Evolutionary conservation across 2,329 filamentous ascomycete species (phyloP), one percentile per base, ranked within the genome.

Genomic region (Cercospora sp.): DNA sequence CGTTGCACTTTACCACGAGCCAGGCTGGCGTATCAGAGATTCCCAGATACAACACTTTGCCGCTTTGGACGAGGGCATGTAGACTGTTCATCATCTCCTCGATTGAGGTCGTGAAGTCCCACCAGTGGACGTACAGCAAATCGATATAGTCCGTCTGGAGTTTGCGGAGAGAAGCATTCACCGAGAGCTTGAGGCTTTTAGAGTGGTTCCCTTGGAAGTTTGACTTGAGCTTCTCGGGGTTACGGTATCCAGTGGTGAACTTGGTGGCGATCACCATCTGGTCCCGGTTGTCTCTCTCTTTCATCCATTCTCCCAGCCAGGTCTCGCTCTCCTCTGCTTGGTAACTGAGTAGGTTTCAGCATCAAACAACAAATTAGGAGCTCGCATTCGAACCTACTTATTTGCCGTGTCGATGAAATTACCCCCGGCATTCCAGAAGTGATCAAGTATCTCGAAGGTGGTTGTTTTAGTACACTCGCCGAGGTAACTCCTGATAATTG

Each of bases 131-230:
- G 59, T 71, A 71, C 9, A 77, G 70, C 28, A 90, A 74, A 74
- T 93, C 90, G 67, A 92, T 88, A 75, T 92, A 92, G 61, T 86
- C 82, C 0, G 89, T 91, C 78, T 89, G 84, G 58, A 89, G 82
- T 78, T 88, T 90, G 51, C 76, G 72, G 51, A 79, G 61, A n/a
- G 69, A 73, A 34, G 69, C 72, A 18, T 71, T 67, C 9, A 78
- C 62, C 82, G 68, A 88, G 81, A 80, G 86, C 40, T 84, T 82
- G 53, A 91, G 75, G 67, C 84, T 87, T 79, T 91, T 91, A 57
- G 85, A 80, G 32, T 87, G 84, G 74, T 90, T 91, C 3, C 89
- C 89, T 12, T 67, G 70, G 66, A 71, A 71, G 51, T 71, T 71
- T 6, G 70, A 71, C 66, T 71, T 68, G 60, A 71, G 51, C 30